These are phyloP conservation scores for Metschnikowia santaceciliae DNA, from an alignment of 805 yeast species.

Conservation along the genomic window DNA sequence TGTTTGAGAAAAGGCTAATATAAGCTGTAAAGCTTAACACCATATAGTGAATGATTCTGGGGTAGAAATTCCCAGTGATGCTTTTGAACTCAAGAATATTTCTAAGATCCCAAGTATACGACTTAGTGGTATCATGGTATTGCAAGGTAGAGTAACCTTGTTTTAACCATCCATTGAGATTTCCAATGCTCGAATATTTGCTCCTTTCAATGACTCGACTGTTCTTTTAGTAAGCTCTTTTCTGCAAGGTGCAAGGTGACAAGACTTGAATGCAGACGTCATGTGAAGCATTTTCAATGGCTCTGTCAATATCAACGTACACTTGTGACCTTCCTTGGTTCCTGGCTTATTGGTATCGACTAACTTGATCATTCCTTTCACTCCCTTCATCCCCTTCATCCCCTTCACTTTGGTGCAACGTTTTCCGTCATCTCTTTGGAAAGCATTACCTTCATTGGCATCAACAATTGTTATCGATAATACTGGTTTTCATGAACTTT, in stretches of 20 bases:
- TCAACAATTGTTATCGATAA: conserved; percentile 76
- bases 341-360: conserved; percentile 98
- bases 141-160: no score
- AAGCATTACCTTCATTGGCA: conserved; percentile 80
- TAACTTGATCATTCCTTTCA: conserved; percentile 58
- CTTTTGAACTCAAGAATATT: no score
- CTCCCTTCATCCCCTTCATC: no score
- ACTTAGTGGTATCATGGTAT: no score
- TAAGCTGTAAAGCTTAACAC: no score
- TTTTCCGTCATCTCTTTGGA: conserved; percentile 84
- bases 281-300: conserved; percentile 67
- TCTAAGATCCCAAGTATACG: no score
- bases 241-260: conserved; percentile 70
- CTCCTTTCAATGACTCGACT: conserved; percentile 68
- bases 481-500: conserved; percentile 44
- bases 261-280: conserved; percentile 77
- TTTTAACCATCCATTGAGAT: no score
- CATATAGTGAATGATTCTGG: no score
- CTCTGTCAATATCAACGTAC: conserved; percentile 91
- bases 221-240: conserved; percentile 70
- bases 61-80: no score
- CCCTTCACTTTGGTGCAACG: conserved; percentile 83
- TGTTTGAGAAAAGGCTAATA: no score
- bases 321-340: conserved; percentile 83
- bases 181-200: conserved; percentile 36